Conservation (phyloP, 768 basidiomycete species). For the Amanita pallidorosea region DNA sequence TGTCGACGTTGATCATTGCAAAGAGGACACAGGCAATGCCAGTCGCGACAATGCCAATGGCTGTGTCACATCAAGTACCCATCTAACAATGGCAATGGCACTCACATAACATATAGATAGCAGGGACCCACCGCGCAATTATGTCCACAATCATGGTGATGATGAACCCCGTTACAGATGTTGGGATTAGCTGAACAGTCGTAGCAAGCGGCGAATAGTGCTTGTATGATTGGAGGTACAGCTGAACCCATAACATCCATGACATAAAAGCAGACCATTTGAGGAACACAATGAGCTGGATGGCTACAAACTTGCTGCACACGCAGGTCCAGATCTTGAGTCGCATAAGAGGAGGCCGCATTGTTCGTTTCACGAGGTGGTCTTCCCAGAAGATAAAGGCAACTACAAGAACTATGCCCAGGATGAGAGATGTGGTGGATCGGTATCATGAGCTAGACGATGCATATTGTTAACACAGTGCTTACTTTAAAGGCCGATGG, state of each 20-base stretch:
- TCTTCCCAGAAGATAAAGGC: slow-evolving; percentile 59
- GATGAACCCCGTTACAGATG: slow-evolving; percentile 52
- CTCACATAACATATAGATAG: slow-evolving; percentile 43
- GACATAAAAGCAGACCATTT: slow-evolving; percentile 44
- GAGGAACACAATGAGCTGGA: slow-evolving; percentile 46
- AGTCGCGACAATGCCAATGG: slow-evolving; percentile 48
- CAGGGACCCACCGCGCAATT: slow-evolving; percentile 42
- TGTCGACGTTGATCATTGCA: slow-evolving; percentile 47
- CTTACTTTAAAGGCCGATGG: too few relatives aligned
- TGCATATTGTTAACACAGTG: too few relatives aligned
- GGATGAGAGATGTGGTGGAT: slow-evolving; percentile 48
- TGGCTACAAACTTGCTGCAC: slow-evolving; percentile 43
- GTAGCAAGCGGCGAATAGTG: slow-evolving; percentile 52
- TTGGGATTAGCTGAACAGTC: slow-evolving; percentile 62
- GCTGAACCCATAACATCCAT: slow-evolving; percentile 30
- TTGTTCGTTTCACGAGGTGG: slow-evolving; percentile 29
- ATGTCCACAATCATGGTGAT: slow-evolving; percentile 59
- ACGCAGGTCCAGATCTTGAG: slow-evolving; percentile 48
- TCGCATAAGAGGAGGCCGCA: slow-evolving; percentile 51
- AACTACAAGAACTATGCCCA: slow-evolving; percentile 48
- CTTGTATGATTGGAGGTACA: slow-evolving; percentile 10
- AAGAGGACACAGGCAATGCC: slow-evolving; percentile 50
- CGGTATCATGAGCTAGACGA: too few relatives aligned
- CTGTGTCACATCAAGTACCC: slow-evolving; percentile 2
- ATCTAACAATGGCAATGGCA: slow-evolving; percentile 17